Conservation (phyloP, 2,329 filamentous ascomycete genomes). For the Aureobasidium subglaciale region DNA sequence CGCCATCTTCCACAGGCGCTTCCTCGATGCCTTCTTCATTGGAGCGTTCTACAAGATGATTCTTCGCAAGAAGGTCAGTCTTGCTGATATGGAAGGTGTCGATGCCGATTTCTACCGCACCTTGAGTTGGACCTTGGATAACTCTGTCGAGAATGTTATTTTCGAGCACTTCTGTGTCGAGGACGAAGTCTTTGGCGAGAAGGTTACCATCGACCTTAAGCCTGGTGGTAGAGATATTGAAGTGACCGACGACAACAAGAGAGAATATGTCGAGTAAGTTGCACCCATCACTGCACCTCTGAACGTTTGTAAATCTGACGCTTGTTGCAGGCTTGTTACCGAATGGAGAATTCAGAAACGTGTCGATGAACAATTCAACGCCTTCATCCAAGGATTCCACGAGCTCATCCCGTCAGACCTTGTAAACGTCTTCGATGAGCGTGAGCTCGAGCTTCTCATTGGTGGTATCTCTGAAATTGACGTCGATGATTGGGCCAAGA, state of each 20-base stretch:
- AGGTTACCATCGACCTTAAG: constrained; percentile 89
- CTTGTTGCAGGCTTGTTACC: constrained; percentile 64
- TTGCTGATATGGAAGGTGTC: constrained; percentile 98
- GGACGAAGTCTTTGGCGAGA: constrained; percentile 93
- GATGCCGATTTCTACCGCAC: constrained; percentile 97
- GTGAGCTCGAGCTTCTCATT: constrained; percentile 91
- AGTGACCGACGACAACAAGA: constrained; percentile 98
- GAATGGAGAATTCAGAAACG: constrained; percentile 99
- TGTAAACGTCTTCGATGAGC: constrained; percentile 97
- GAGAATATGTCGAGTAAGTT: constrained; percentile 86
- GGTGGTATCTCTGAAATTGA: constrained; percentile 99
- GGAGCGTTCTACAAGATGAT: constrained; percentile 99
- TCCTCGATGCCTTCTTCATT: constrained; percentile 98
- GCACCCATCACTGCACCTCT: too few species aligned
- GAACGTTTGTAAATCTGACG: constrained; percentile 13
- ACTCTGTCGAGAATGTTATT: constrained; percentile 90
- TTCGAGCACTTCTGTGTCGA: constrained; percentile 96
- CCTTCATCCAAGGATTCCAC: constrained; percentile 95
- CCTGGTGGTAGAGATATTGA: constrained; percentile 84
- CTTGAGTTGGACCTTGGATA: constrained; percentile 95
- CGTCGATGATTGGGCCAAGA: constrained; percentile 99
- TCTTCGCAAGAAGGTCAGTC: constrained; percentile 79
- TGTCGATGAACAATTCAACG: constrained; percentile 96
- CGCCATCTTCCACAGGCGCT: constrained; percentile 95
- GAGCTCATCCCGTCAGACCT: constrained; percentile 94